Evolutionary conservation across 1,284 basidiomycete species (phyloP).

Genomic region (Apiotrichum sp.): DNA sequence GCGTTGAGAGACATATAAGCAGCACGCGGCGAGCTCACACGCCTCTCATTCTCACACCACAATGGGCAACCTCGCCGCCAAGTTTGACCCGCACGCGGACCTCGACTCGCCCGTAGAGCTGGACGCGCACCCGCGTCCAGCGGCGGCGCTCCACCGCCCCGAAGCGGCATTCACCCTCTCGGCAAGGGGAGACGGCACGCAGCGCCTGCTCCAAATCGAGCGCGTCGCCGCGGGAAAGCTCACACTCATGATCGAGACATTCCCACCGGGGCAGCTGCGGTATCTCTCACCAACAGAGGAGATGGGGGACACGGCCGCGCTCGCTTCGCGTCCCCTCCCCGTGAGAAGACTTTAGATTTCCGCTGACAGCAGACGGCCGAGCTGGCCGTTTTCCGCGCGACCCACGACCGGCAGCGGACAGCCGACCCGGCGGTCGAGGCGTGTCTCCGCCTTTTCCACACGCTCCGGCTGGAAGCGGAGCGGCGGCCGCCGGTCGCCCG

Average conservation of each 20-base stretch:
- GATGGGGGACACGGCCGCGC: not conserved
- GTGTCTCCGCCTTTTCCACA: not conserved
- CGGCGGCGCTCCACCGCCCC: too few relatives aligned
- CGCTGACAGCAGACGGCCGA: not conserved
- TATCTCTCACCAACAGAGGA: not conserved
- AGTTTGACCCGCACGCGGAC: too few relatives aligned
- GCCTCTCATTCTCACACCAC: too few relatives aligned
- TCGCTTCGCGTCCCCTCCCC: not conserved
- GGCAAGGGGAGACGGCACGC: not conserved
- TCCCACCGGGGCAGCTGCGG: not conserved
- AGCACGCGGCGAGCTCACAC: too few relatives aligned
- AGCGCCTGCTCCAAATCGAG: not conserved
- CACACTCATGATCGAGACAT: not conserved
- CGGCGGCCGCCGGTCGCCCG: not conserved
- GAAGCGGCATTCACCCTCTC: too few relatives aligned
- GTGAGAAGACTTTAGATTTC: not conserved
- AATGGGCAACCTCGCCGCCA: too few relatives aligned
- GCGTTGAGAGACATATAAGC: too few relatives aligned
- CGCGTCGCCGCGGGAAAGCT: not conserved
- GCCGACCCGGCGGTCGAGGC: not conserved
- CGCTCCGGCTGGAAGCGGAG: not conserved
- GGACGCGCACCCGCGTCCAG: too few relatives aligned
- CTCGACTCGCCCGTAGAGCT: too few relatives aligned
- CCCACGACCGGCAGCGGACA: not conserved
- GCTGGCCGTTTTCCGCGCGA: not conserved